Base-by-base conservation (phyloP, 768 basidiomycete species). In the Strobilomyces echinocephalus region DNA sequence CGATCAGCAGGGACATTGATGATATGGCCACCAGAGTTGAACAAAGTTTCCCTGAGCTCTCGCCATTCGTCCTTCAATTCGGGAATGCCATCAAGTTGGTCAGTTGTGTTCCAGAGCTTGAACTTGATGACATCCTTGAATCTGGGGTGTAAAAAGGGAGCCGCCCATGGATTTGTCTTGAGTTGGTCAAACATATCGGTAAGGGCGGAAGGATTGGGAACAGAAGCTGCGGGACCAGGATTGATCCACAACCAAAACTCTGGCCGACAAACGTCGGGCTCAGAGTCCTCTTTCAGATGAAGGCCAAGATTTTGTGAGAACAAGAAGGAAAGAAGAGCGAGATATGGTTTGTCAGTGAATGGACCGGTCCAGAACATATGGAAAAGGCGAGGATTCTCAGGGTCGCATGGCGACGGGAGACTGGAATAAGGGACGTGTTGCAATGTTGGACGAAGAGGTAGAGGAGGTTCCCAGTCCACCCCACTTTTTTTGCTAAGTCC, bases 321-420 rank as follows among this genome's bases (percentile, higher is more conserved):
- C 34, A 98, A 79, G 78, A 93, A 99, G 16, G 94, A 97, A 21
- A 95, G 76, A 42, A 97, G 77, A 1, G 95, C 93, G 54, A 93
- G 82, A 76, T 99, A 98, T 3, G 97, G 97, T 69, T 97, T 97
- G 76, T 99, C 97, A 9, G 94, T 97, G 76, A 99, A 97, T 1
- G 92, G 87, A 0, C 97, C 95, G 2, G 95, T 91, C 95, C 97
- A 98, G 76, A 97, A 99, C 86, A 97, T 97, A 72, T 99, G 97
- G 77, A 95, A 98, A 31, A 97, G 72, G 34, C 89, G 83, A 7
- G 93, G 88, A 62, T 87, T 83, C 59, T 91, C 86, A 0, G 85
- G 79, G 63, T 97, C 91, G 70, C 97, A 99, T 1, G 84, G 77
- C 1, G 73, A 67, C 3, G 79, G 68, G 38, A 82, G 76, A 50